These are phyloP conservation scores for Catunica adiposa DNA, from an alignment of 2,329 filamentous ascomycete genomes.

Conservation along the genomic window DNA sequence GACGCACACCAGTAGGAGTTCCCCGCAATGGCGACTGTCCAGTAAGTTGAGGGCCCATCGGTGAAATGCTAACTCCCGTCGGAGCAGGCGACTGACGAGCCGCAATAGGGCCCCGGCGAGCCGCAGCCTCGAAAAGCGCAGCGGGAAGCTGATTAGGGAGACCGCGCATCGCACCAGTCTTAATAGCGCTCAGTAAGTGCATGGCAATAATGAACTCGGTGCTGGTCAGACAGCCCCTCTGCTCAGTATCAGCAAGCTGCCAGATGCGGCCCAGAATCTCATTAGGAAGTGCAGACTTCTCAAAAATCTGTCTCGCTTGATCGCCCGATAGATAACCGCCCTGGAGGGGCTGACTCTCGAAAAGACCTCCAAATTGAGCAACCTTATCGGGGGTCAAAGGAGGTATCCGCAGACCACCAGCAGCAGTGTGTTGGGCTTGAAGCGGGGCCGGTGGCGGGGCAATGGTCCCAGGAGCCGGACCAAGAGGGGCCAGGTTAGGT, in stretches of 20 bases:
- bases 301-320: constrained; percentile 83
- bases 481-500: constrained; percentile 17
- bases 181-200: constrained; percentile 87
- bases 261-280: constrained; percentile 89
- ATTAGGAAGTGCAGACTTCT: constrained; percentile 77
- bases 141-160: constrained; percentile 69
- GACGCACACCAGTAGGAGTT: constrained; percentile 31
- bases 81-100: constrained; percentile 35
- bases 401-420: constrained; percentile 59
- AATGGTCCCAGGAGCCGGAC: constrained; percentile 19
- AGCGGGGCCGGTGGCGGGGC: constrained; percentile 30
- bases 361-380: constrained; percentile 72
- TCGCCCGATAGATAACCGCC: constrained; percentile 68
- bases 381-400: constrained; percentile 79
- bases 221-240: constrained; percentile 67
- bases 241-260: constrained; percentile 86
- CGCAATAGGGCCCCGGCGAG: constrained; percentile 38
- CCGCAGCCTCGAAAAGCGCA: constrained; percentile 78
- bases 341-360: constrained; percentile 69
- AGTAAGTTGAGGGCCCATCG: constrained; percentile 65
- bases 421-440: constrained; percentile 42
- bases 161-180: constrained; percentile 61
- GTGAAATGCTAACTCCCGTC: constrained; percentile 17
- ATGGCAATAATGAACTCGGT: constrained; percentile 97
- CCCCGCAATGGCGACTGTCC: constrained; percentile 46